Evolutionary conservation across 768 basidiomycete species (phyloP), one percentile per base, ranked within the genome.

Genomic region (Xerocomellus intermedius): DNA sequence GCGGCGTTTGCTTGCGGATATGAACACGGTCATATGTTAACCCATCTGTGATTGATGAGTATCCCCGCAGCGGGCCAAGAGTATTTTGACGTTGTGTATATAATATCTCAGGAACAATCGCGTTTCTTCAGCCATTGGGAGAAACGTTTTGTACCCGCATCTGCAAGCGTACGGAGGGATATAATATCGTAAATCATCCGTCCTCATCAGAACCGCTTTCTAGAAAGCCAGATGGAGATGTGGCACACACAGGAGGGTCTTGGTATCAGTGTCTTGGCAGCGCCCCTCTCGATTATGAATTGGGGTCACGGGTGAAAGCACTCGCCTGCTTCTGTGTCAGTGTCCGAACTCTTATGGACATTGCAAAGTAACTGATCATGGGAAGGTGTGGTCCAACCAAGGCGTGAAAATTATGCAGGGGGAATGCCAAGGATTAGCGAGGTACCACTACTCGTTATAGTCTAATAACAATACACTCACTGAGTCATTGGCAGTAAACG

Each of bases 211-310:
- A 48, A 30, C 8, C 13, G 19, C 3, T 12, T 46, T 47, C 33
- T 45, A 56, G 48, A 46, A 60, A 49, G 26, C 28, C 37, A 28
- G 4, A 28, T 39, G 42, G 30, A 14, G 24, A 36, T 30, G 24
- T 57, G 54, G 49, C 42, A 48, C 42, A 13, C 43, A 22, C 30
- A 21, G 38, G 33, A 38, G 48, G 13, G 36, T 24, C 28, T 32
- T 35, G 13, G 43, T 30, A 28, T 36, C 41, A 37, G 14, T 32
- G 32, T 48, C 62, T 64, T 62, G 59, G 53, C 49, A 32, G 22
- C 9, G 44, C 46, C 2, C 50, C 38, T 61, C 41, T 28, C 32
- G 10, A 52, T 43, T 42, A 42, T 42, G 45, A 42, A 47, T 43
- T 45, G 32, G 57, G 33, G 36, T 24, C 44, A 44, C 30, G 14